phyloP scores from a whole-genome alignment of 768 basidiomycete species.

The Termitomyces sp. region DNA sequence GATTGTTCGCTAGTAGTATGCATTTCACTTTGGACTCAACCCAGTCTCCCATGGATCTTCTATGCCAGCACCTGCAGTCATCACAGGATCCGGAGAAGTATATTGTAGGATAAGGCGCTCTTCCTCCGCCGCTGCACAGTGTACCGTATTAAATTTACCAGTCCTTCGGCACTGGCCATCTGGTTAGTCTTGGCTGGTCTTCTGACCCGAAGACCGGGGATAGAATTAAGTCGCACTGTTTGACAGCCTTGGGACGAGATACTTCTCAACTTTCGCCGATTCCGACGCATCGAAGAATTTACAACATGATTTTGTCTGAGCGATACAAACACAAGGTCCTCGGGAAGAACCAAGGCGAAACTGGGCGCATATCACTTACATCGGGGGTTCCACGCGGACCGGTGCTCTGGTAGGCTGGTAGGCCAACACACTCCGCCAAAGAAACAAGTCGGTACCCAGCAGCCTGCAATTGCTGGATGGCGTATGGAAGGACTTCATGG shows the following conservation, averaged over 20 bases:
- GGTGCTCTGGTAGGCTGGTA: conserved; percentile 33
- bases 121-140: too few relatives aligned
- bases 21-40: background rate
- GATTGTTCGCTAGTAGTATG: background rate
- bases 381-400: conserved; percentile 25
- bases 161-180: too few relatives aligned
- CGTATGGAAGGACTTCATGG: conserved; percentile 34
- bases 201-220: too few relatives aligned
- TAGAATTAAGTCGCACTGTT: background rate
- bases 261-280: background rate
- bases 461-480: conserved; percentile 29
- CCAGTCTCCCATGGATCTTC: background rate
- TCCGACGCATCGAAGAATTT: background rate
- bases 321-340: too few relatives aligned
- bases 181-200: too few relatives aligned
- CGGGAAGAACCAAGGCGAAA: too few relatives aligned
- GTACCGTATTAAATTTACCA: too few relatives aligned
- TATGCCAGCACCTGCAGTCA: background rate
- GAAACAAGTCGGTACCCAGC: conserved; percentile 41
- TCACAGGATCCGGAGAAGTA: too few relatives aligned
- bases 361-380: conserved; percentile 19
- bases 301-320: too few relatives aligned
- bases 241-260: background rate
- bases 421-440: conserved; percentile 36
- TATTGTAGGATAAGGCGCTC: too few relatives aligned